phyloP scores from a whole-genome alignment of 2,329 filamentous ascomycete genomes.

The Trematosphaeria pertusa region DNA sequence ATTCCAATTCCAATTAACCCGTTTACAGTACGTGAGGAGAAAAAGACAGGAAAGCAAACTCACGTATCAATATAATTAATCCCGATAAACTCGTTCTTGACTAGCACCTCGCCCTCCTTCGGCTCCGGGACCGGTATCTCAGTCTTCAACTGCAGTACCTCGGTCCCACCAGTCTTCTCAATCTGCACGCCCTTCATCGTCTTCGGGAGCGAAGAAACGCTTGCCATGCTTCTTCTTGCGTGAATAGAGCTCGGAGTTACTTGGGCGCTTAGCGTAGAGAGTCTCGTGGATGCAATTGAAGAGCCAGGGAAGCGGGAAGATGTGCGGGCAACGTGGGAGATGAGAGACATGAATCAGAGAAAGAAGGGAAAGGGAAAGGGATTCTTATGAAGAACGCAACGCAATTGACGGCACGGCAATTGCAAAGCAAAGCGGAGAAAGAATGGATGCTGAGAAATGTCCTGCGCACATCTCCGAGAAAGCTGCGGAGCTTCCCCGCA shows the following conservation, averaged over 20 bases:
- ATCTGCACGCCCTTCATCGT: slow-evolving; percentile 78
- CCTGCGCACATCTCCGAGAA: slow-evolving; percentile 3
- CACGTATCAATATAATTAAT: slow-evolving; percentile 90
- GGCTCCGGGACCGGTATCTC: slow-evolving; percentile 74
- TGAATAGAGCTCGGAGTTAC: slow-evolving; percentile 16
- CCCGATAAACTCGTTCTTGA: slow-evolving; percentile 81
- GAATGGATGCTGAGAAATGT: slow-evolving; percentile 9
- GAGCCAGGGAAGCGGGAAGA: slow-evolving; percentile 6
- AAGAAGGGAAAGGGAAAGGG: not conserved
- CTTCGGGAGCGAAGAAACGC: slow-evolving; percentile 57
- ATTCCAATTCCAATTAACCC: too few relatives aligned
- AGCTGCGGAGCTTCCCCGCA: slow-evolving; percentile 5
- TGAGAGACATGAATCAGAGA: slow-evolving; percentile 1
- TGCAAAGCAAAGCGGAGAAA: too few relatives aligned
- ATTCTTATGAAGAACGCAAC: too few relatives aligned
- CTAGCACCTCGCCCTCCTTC: slow-evolving; percentile 74
- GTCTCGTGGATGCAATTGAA: slow-evolving; percentile 24
- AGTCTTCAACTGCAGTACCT: slow-evolving; percentile 74
- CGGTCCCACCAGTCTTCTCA: slow-evolving; percentile 73
- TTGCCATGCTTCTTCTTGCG: slow-evolving; percentile 51
- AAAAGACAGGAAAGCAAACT: too few relatives aligned
- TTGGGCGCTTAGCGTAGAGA: slow-evolving; percentile 25
- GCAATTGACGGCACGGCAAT: too few relatives aligned
- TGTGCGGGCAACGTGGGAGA: slow-evolving; percentile 1
- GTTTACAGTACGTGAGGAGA: too few relatives aligned